These are phyloP conservation scores for Penicillium robsamsonii DNA, from an alignment of 495 filamentous ascomycete genomes.

Conservation along the genomic window DNA sequence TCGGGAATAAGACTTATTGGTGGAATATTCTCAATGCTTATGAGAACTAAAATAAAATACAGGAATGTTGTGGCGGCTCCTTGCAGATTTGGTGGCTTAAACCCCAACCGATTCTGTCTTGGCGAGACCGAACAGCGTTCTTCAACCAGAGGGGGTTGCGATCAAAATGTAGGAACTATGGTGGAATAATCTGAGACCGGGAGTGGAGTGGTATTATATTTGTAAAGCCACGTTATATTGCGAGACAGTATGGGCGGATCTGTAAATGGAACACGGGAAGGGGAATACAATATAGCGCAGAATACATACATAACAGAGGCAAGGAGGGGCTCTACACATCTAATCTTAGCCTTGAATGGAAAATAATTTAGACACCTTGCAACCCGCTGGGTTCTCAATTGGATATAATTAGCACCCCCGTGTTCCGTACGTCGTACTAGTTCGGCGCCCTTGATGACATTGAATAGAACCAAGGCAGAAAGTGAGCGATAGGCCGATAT, in stretches of 20 bases:
- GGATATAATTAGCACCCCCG: background rate
- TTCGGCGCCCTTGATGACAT: background rate
- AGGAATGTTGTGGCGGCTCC: constrained; percentile 5
- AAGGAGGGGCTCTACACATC: constrained; percentile 1
- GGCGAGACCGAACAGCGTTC: background rate
- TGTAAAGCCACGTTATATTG: background rate
- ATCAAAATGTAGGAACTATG: background rate
- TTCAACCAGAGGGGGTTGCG: background rate
- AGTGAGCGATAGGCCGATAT: background rate
- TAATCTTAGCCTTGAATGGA: background rate
- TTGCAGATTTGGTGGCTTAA: constrained; percentile 5
- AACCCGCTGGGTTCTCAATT: background rate
- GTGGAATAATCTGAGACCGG: constrained; percentile 5
- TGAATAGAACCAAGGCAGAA: background rate
- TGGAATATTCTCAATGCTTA: background rate
- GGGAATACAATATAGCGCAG: background rate
- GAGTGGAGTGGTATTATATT: background rate
- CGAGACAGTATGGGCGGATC: background rate
- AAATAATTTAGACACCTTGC: constrained; percentile 1
- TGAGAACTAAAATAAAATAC: constrained; percentile 3
- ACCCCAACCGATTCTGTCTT: background rate
- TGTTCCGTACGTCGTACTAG: background rate
- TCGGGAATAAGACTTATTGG: background rate
- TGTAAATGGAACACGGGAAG: background rate
- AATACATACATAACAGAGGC: background rate